Evolutionary conservation across 129 eudicot genomes (phyloP).

Genomic region (Oenanthe sinensis): DNA sequence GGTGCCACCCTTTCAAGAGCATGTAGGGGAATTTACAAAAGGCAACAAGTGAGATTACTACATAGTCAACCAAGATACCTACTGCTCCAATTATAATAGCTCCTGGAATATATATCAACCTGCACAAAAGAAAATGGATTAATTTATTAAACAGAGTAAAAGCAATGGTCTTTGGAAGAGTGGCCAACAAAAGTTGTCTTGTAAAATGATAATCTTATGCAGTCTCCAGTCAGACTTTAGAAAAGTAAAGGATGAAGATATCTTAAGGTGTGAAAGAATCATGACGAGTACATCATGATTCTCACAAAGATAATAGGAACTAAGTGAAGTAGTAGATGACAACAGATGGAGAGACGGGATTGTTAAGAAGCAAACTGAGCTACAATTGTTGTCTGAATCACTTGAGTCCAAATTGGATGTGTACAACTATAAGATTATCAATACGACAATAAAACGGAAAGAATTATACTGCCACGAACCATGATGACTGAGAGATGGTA

Average conservation of each 20-base stretch:
- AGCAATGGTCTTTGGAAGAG: background rate
- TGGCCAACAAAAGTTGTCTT: background rate
- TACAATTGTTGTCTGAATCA: background rate
- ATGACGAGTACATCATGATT: background rate
- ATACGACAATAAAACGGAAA: background rate
- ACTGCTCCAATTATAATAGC: constrained; percentile 55
- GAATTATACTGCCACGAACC: background rate
- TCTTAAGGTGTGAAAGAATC: background rate
- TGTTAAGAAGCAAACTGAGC: background rate
- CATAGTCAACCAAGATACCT: constrained; percentile 57
- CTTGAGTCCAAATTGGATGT: background rate
- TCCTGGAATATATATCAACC: constrained; percentile 54
- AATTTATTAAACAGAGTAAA: background rate
- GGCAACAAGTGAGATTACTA: constrained; percentile 64
- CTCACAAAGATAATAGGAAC: background rate
- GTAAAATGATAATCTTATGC: background rate
- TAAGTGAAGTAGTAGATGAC: background rate
- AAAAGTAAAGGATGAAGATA: background rate
- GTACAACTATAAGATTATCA: background rate
- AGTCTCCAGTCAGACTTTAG: background rate
- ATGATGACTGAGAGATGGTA: background rate
- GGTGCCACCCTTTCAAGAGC: constrained; percentile 93
- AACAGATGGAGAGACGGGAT: background rate
- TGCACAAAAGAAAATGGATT: constrained; percentile 22
- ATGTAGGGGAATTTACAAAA: constrained; percentile 67